Base-by-base conservation (phyloP, 2,329 filamentous ascomycete genomes). In the Neofusicoccum parvum region DNA sequence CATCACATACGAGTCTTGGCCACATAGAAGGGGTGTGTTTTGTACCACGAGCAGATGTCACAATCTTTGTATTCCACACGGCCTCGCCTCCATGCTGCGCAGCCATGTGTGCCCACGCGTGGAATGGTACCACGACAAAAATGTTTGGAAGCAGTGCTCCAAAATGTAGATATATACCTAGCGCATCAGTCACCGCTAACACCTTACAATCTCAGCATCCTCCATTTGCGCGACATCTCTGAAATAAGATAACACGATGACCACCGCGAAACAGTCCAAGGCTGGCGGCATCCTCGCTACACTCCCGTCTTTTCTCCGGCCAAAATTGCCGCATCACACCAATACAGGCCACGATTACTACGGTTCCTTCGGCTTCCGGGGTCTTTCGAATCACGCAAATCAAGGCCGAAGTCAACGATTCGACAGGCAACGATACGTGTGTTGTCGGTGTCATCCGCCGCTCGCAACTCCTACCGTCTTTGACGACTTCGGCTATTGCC, bases 381-480 rank as follows among this genome's bases (percentile, higher is more conserved):
- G 15, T 6, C 27, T 20, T 15, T 15, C 27, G 2, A 48, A 59
- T n/a, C 27, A 37, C n/a, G 20, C 53, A 32, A 58, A 27, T 3
- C 23, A 58, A 17, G 37, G 36, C n/a, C n/a, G 36, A 23, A 45
- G 23, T 32, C 37, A 45, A 45, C 53, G 27, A 2, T 46, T 48
- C 56, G 27, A 20, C 23, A 34, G 56, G n/a, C 56, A 59, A 12
- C 41, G 56, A 10, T 59, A 36, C 41, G 56, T 59, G 10, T 59
- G 56, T 23, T 59, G 56, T 27, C 56, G 48, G 27, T 59, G 56
- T 11, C 56, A 48, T 20, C 56, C 56, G 11, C 56, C 56, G 7
- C 41, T 59, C 32, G 27, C 56, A 17, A 59, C 20, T 9, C 56
- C 56, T 41, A 59, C 56, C 14, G 27, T 59, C 27, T 59, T 59